Conservation (phyloP, 495 filamentous ascomycete species). For the Penicillium lividum region DNA sequence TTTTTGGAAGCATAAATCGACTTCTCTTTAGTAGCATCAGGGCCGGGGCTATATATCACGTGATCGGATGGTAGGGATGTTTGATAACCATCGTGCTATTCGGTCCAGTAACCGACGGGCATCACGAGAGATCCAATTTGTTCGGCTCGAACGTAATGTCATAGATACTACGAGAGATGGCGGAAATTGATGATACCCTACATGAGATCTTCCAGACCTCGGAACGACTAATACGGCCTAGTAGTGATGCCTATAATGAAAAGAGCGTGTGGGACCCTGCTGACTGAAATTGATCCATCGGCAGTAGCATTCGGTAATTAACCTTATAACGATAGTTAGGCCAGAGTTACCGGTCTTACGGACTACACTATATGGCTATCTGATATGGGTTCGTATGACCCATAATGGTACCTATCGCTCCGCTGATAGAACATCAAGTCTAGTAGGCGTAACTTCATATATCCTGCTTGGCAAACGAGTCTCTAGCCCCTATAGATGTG, state of each 20-base stretch:
- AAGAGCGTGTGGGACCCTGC: not conserved
- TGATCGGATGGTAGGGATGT: not conserved
- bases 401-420: constrained; percentile 1
- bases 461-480: not conserved
- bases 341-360: not conserved
- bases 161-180: constrained; percentile 3
- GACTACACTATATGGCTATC: constrained; percentile 1
- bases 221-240: not conserved
- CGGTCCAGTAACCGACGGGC: not conserved
- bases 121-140: not conserved
- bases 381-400: constrained; percentile 1
- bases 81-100: not conserved
- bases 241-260: not conserved
- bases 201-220: constrained; percentile 1
- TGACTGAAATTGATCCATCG: not conserved
- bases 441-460: not conserved
- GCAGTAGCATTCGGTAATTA: not conserved
- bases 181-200: not conserved
- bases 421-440: constrained; percentile 1
- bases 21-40: not conserved
- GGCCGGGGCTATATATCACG: not conserved
- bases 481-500: not conserved
- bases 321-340: not conserved
- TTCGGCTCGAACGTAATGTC: not conserved
- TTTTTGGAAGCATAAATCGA: constrained; percentile 6